Base-by-base conservation (phyloP, 805 yeast species). In the Yarrowia sp. region DNA sequence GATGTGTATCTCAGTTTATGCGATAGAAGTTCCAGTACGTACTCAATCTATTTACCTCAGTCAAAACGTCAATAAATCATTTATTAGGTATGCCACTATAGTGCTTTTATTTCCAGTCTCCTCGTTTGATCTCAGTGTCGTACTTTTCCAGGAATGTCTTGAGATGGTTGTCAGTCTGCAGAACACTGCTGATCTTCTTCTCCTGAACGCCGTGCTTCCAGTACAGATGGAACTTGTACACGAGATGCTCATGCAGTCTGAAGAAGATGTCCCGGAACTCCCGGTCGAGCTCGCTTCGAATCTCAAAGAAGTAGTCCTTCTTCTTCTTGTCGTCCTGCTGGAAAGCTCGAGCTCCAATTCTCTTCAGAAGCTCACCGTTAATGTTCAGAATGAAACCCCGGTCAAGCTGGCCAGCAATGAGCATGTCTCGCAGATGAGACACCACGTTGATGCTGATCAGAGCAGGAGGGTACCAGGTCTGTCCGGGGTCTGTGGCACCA, bases 401-500 rank as follows among this genome's bases (percentile, higher is more conserved):
- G 24, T 61, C 66, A 14, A 61, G 46, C 5, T 46, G 34, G 4
- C 66, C 66, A 13, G 36, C 43, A 34, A 47, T 36, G n/a, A 66
- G 52, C 55, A 58, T 42, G n/a, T 66, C 66, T 34, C 34, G 42
- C 56, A 66, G 44, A 12, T 40, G 47, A 13, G 66, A 42, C 19
- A 70, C 68, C 10, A 74, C 19, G 8, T 72, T 69, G 44, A 74
- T 74, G 8, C 76, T 73, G 3, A 71, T 72, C 4, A 74, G 71
- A 4, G 76, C 77, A 19, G 74, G 60, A 5, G 76, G 74, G 65
- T 74, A 74, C 76, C 77, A 74, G 15, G 70, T 71, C 24, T 14
- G 9, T 15, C 38, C 47, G 1, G 67, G 58, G 20, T 50, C 43
- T 12, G 58, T 33, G 5, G 49, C 60, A 4, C 60, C 67, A 17